Base-by-base conservation (phyloP, 495 filamentous ascomycete genomes). In the Penicillium daleae region DNA sequence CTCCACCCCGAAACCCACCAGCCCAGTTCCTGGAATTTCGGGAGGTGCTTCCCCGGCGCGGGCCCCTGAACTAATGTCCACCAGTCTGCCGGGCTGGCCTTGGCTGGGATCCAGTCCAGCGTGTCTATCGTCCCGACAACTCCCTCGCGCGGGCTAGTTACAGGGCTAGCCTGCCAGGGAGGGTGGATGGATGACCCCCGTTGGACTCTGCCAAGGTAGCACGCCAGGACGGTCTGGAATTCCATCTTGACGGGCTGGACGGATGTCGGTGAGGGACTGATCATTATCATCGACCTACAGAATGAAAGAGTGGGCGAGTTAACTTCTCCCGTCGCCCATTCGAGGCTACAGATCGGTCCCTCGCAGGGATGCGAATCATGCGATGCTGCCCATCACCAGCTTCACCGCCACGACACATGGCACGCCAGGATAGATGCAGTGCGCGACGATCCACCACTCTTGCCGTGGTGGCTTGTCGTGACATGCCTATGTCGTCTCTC, bases 31-130 rank as follows among this genome's bases (percentile, higher is more conserved):
- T 69, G 60, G 65, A 68, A 71, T 63, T 59, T 65, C 57, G 66
- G 69, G 62, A 70, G 60, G 56, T 15, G 63, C 69, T 74, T 70
- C 71, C 71, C 71, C 71, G 71, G 65, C 66, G 59, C 68, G 67
- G 61, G 61, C 66, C 69, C 66, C 69, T 71, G 66, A 70, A 59
- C 69, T 71, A 71, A 62, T 67, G 71, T 55, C 57, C 61, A 62
- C 63, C 64, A 59, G 60, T 61, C 63, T 66, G 60, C 54, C 66
- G 48, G 27, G 27, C 29, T 40, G 49, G 65, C 54, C 65, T 62
- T 66, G 56, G 46, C 63, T 63, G 59, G 60, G 59, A 54, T 12
- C 29, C 19, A 35, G n/a, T 32, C 21, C 29, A 15, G 19, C 27
- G 31, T n/a, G 50, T 29, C 56, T 48, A 71, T 73, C 61, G 61